phyloP scores from a whole-genome alignment of 148 eudicot species.

The Agrostemma githago region DNA sequence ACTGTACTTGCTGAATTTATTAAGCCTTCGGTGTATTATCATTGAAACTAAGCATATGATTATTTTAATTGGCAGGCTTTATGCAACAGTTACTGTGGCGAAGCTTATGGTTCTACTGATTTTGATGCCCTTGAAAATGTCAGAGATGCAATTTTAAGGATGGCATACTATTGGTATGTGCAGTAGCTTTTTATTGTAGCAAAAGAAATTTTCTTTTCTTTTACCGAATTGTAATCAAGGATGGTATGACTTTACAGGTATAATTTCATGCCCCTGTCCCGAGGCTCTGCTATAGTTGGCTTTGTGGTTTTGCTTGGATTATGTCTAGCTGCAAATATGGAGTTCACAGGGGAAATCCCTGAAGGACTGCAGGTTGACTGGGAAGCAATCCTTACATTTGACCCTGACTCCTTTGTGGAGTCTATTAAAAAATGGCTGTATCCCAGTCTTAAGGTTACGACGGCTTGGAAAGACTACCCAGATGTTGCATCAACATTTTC shows the following conservation, averaged over 20 bases:
- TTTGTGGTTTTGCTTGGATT: slow-evolving; percentile 82
- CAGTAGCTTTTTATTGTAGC: background rate
- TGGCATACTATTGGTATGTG: slow-evolving; percentile 88
- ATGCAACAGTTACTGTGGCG: slow-evolving; percentile 84
- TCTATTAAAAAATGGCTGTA: slow-evolving; percentile 86
- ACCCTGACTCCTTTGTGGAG: slow-evolving; percentile 58
- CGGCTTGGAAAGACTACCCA: slow-evolving; percentile 88
- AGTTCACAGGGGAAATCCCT: slow-evolving; percentile 90
- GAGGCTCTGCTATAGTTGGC: slow-evolving; percentile 87
- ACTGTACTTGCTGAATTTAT: background rate
- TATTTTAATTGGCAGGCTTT: slow-evolving; percentile 51
- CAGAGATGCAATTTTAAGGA: slow-evolving; percentile 80
- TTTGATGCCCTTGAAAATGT: slow-evolving; percentile 64
- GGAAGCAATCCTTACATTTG: slow-evolving; percentile 77
- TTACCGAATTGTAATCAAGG: background rate
- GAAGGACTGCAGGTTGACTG: slow-evolving; percentile 86
- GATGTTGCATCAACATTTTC: slow-evolving; percentile 80
- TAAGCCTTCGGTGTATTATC: background rate
- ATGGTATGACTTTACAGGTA: slow-evolving; percentile 52
- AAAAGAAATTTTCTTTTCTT: background rate
- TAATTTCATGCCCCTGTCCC: slow-evolving; percentile 90
- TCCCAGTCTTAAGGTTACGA: slow-evolving; percentile 67
- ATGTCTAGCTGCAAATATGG: slow-evolving; percentile 94
- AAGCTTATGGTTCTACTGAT: slow-evolving; percentile 75
- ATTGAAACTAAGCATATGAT: background rate